These are phyloP conservation scores for Phytophthora nicotianae DNA, from an alignment of 352 stramenopile species.

Conservation along the genomic window DNA sequence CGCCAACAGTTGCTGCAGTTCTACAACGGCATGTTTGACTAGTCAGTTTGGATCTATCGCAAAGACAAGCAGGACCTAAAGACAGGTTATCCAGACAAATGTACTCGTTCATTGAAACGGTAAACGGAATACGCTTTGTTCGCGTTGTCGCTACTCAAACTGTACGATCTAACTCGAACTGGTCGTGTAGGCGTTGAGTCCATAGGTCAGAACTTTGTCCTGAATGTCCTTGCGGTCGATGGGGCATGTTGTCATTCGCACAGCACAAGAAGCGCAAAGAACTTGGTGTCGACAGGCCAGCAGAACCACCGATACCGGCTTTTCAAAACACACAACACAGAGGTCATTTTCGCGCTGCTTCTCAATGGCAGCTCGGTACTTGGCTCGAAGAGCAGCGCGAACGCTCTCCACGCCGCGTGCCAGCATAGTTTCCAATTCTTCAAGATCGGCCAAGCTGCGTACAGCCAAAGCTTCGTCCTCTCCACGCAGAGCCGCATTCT, in stretches of 20 bases:
- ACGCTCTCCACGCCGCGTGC: conserved; percentile 34
- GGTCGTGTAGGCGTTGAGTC: conserved; percentile 48
- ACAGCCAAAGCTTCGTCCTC: conserved; percentile 28
- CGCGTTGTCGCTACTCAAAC: neutral
- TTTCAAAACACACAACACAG: conserved; percentile 65
- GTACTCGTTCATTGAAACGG: conserved; percentile 10
- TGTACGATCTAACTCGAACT: neutral
- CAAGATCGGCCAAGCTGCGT: conserved; percentile 44
- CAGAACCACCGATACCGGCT: conserved; percentile 53
- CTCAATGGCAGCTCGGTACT: conserved; percentile 34
- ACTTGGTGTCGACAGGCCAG: conserved; percentile 67
- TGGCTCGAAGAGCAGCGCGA: conserved; percentile 30
- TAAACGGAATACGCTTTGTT: conserved; percentile 1
- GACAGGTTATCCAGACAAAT: neutral
- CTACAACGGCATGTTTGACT: conserved; percentile 90
- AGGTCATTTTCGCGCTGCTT: conserved; percentile 29
- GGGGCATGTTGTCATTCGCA: conserved; percentile 59
- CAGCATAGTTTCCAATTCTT: conserved; percentile 47
- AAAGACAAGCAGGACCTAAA: neutral
- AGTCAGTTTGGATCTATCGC: too few species aligned
- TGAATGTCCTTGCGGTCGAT: conserved; percentile 64
- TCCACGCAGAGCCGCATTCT: conserved; percentile 29
- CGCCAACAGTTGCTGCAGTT: conserved; percentile 84
- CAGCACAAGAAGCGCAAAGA: conserved; percentile 56
- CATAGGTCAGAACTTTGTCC: conserved; percentile 74